Evolutionary conservation across 208 protist species (phyloP).

Genomic region (Leishmania major): DNA sequence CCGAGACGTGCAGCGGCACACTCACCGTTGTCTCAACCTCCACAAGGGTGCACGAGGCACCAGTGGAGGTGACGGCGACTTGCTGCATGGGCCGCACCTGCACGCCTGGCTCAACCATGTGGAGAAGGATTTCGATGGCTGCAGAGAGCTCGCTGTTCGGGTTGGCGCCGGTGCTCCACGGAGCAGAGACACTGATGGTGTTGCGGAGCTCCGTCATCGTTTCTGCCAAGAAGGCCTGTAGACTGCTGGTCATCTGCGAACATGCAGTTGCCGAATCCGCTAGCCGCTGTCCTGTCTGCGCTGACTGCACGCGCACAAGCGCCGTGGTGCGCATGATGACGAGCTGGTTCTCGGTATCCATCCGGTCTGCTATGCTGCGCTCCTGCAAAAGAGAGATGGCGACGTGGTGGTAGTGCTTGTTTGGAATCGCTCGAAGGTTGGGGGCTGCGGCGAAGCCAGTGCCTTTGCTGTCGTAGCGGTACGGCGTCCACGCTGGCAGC

Average conservation of each 20-base stretch:
- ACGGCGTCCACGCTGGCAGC: conserved; percentile 33
- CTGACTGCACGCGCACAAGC: conserved; percentile 26
- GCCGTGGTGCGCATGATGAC: conserved; percentile 42
- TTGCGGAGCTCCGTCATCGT: conserved; percentile 20
- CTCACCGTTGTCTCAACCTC: conserved; percentile 32
- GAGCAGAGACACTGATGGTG: conserved; percentile 30
- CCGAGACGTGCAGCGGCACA: conserved; percentile 45
- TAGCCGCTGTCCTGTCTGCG: conserved; percentile 16
- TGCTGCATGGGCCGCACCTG: conserved; percentile 20
- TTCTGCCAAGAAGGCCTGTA: conserved; percentile 22
- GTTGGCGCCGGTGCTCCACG: conserved; percentile 36
- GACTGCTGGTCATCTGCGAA: conserved; percentile 22
- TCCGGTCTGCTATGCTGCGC: conserved; percentile 32
- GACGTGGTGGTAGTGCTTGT: conserved; percentile 43
- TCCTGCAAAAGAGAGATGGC: conserved; percentile 32
- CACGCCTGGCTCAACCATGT: conserved; percentile 38
- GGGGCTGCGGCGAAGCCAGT: conserved; percentile 40
- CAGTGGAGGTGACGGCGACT: conserved; percentile 2
- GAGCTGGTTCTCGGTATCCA: conserved; percentile 32
- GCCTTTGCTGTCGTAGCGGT: conserved; percentile 29
- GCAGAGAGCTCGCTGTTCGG: conserved; percentile 38
- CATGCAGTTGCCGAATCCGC: conserved; percentile 23
- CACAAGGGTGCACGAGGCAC: conserved; percentile 19
- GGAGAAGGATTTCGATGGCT: conserved; percentile 54
- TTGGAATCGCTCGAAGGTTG: conserved; percentile 33